Evolutionary conservation across 2,329 filamentous ascomycete species (phyloP), one percentile per base, ranked within the genome.

Genomic region (Graphilbum ipis-grandicollis): DNA sequence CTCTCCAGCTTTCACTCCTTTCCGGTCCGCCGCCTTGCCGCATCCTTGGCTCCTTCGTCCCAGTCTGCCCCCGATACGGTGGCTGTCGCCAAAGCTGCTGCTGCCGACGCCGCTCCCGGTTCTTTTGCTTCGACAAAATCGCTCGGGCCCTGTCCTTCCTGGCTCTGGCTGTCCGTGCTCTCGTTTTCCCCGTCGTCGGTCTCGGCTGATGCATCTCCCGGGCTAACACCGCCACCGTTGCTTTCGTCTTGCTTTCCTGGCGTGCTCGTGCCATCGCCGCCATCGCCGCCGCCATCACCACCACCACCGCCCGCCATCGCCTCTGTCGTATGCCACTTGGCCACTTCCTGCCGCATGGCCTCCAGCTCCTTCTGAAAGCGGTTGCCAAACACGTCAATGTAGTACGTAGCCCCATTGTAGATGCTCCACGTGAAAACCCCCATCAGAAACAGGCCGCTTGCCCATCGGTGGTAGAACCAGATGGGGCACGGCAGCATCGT

Each of bases 341-440:
- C 71, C 9, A 98, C 85, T 51, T 98, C 90, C 38, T 73, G 73
- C 57, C 80, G 86, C 59, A 98, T 70, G 36, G 78, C 70, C 53
- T 98, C 86, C 12, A 98, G 66, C 56, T 98, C 90, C 52, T 88
- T 93, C 62, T 98, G 84, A 65, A 98, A 96, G 3, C 86, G 75
- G 49, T 82, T 93, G 37, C 92, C 90, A 53, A 96, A 98, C 2
- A 96, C 83, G 49, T 98, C 90, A 50, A 98, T 96, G 57, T 98
- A 98, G 56, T 81, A 98, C 1, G 86, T 96, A 15, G 90, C 84
- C 23, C 90, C 90, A 48, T 98, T 98, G 62, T 94, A 92, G 39
- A 94, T 79, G 47, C 83, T 92, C 85, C 86, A 94, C 31, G 74
- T 66, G 51, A 98, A 96, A n/a, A 98, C 75, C 3, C 71, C 59